Evolutionary conservation across 2,329 filamentous ascomycete species (phyloP).

Genomic region (Verticillium tricorpus): DNA sequence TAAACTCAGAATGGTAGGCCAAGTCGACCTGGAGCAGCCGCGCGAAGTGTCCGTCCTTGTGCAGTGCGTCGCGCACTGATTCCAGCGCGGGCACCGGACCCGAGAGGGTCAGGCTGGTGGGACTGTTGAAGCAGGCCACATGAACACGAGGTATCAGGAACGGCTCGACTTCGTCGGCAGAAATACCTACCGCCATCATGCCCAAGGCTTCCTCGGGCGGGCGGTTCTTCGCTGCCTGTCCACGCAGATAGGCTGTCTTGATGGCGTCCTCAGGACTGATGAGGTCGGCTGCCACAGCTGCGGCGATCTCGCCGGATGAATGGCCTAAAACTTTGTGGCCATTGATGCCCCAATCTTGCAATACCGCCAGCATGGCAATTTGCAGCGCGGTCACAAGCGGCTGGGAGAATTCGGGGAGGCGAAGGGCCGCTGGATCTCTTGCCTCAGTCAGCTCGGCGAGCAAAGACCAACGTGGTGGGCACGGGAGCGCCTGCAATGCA

Average conservation of each 20-base stretch:
- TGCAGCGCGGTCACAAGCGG: conserved; percentile 30
- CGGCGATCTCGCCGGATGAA: conserved; percentile 15
- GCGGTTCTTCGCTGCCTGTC: background rate
- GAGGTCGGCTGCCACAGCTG: conserved; percentile 13
- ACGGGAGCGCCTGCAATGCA: conserved; percentile 5
- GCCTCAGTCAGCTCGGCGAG: conserved; percentile 15
- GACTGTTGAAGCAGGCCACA: conserved; percentile 11
- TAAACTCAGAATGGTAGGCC: conserved; percentile 12
- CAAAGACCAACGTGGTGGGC: conserved; percentile 17
- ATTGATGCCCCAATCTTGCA: conserved; percentile 11
- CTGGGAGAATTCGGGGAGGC: conserved; percentile 29
- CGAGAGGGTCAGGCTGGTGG: conserved; percentile 8
- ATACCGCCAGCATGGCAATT: conserved; percentile 23
- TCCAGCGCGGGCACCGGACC: background rate
- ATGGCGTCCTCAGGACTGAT: conserved; percentile 2
- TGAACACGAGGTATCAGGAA: background rate
- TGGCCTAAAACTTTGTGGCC: conserved; percentile 11
- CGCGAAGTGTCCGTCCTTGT: conserved; percentile 14
- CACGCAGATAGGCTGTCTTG: conserved; percentile 7
- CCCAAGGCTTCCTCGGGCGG: background rate
- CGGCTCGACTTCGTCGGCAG: background rate
- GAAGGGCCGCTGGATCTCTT: conserved; percentile 7
- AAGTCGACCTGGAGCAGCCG: conserved; percentile 16
- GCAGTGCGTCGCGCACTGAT: background rate
- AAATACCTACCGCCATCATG: conserved; percentile 6